Evolutionary conservation across 257 asterid species (phyloP).

Genomic region (Nicotiana knightiana): DNA sequence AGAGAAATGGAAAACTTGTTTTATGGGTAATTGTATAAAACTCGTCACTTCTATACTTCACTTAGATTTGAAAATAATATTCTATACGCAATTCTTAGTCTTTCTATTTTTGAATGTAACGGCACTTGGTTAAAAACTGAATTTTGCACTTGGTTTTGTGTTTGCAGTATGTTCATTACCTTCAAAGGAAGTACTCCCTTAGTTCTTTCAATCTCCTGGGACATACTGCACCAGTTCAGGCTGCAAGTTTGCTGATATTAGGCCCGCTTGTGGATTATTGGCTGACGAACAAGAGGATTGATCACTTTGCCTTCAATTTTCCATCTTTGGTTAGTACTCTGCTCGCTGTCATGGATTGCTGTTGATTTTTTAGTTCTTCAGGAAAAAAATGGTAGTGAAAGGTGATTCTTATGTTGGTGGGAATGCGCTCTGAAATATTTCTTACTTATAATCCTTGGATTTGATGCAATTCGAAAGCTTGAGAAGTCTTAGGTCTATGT

Average conservation of each 20-base stretch:
- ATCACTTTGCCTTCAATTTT: constrained; percentile 50
- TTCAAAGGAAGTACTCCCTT: constrained; percentile 91
- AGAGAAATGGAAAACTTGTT: not conserved
- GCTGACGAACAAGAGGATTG: constrained; percentile 89
- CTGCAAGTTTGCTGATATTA: constrained; percentile 68
- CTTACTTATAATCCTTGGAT: not conserved
- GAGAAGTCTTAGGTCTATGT: not conserved
- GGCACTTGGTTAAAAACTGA: not conserved
- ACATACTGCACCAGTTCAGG: constrained; percentile 97
- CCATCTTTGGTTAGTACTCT: constrained; percentile 58
- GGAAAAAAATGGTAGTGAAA: not conserved
- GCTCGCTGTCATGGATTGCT: not conserved
- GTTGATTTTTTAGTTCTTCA: not conserved
- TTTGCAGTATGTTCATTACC: constrained; percentile 94
- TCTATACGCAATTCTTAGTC: not conserved
- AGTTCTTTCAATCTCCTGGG: constrained; percentile 96
- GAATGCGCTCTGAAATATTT: not conserved
- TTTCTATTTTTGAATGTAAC: not conserved
- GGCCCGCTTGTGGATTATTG: constrained; percentile 91
- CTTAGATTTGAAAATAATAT: not conserved
- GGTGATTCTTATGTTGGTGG: not conserved
- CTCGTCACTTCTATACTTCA: not conserved
- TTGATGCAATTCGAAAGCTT: not conserved
- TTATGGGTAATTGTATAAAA: not conserved
- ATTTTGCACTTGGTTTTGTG: not conserved